Evolutionary conservation across 768 basidiomycete genomes (phyloP).

Genomic region (Coprinopsis marcescibilis): DNA sequence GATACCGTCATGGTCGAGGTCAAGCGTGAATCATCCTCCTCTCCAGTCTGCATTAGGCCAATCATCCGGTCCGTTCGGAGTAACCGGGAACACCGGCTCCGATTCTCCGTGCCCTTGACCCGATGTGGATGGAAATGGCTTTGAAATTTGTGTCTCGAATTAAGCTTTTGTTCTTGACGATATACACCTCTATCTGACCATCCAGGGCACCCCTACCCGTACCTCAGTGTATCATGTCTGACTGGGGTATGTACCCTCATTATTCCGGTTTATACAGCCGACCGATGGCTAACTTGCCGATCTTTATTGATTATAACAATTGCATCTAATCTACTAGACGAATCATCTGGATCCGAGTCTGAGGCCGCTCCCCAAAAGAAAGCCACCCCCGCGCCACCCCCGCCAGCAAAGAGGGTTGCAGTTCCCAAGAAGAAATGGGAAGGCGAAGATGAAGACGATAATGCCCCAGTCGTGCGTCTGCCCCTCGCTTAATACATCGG

Average conservation of each 20-base stretch:
- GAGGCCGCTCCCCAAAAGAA: slow-evolving; percentile 11
- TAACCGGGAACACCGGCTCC: slow-evolving; percentile 14
- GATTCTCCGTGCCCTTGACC: slow-evolving; percentile 18
- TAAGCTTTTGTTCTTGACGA: slow-evolving; percentile 4
- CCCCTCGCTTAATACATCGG: too few relatives aligned
- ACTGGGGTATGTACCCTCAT: slow-evolving; percentile 26
- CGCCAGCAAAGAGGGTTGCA: slow-evolving; percentile 19
- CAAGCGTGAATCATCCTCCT: neutral
- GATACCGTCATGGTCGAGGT: neutral
- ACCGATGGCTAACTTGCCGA: slow-evolving; percentile 8
- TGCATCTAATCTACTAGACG: slow-evolving; percentile 2
- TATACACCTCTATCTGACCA: too few relatives aligned
- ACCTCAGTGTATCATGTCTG: slow-evolving; percentile 26
- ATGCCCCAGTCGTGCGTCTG: slow-evolving; percentile 64
- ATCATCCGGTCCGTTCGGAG: slow-evolving; percentile 12
- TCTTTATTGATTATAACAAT: slow-evolving; percentile 12
- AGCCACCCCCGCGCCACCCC: slow-evolving; percentile 15
- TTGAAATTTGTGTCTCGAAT: slow-evolving; percentile 16
- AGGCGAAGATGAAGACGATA: slow-evolving; percentile 87
- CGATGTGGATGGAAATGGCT: slow-evolving; percentile 17
- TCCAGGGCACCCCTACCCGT: neutral
- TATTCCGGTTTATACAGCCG: slow-evolving; percentile 2
- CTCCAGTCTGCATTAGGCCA: too few relatives aligned
- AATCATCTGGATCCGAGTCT: neutral
- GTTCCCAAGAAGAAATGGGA: slow-evolving; percentile 52